phyloP scores from a whole-genome alignment of 768 basidiomycete genomes.

The Suillus americanus region DNA sequence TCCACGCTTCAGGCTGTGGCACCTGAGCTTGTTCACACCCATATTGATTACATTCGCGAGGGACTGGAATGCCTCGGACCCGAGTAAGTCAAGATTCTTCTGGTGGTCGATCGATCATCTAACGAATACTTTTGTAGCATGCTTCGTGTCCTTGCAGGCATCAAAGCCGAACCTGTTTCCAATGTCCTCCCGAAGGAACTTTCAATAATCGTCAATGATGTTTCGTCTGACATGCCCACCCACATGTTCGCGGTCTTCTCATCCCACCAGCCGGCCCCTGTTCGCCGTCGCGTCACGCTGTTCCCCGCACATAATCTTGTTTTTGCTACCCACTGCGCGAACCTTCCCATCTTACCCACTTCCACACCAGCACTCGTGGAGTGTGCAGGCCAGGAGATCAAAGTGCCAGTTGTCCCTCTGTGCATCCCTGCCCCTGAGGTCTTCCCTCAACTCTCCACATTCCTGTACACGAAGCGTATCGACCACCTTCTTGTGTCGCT shows the following conservation, averaged over 20 bases:
- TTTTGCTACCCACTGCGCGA: conserved; percentile 30
- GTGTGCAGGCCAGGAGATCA: conserved; percentile 18
- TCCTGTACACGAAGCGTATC: conserved; percentile 68
- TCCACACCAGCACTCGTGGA: conserved; percentile 16
- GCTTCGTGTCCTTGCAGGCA: conserved; percentile 30
- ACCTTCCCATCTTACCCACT: conserved; percentile 23
- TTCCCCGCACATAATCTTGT: conserved; percentile 39
- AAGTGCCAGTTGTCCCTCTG: conserved; percentile 66
- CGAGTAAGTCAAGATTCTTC: conserved; percentile 15
- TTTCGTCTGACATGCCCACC: conserved; percentile 32
- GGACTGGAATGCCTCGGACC: conserved; percentile 30
- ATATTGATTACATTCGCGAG: conserved; percentile 25
- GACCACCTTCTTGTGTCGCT: conserved; percentile 58
- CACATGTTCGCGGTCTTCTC: conserved; percentile 33
- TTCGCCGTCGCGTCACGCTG: conserved; percentile 33
- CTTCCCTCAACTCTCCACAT: conserved; percentile 63
- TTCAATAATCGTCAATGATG: conserved; percentile 23
- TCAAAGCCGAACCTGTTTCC: conserved; percentile 19
- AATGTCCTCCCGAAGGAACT: conserved; percentile 31
- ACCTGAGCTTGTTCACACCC: conserved; percentile 26
- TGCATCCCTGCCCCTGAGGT: conserved; percentile 69
- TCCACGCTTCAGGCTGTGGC: conserved; percentile 21
- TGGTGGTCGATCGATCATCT: conserved; percentile 1
- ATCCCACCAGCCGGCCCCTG: conserved; percentile 19
- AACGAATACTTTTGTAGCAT: conserved; percentile 20